Conservation (phyloP, 371 early-diverging fungal species). For the Dentiscutata heterogama region DNA sequence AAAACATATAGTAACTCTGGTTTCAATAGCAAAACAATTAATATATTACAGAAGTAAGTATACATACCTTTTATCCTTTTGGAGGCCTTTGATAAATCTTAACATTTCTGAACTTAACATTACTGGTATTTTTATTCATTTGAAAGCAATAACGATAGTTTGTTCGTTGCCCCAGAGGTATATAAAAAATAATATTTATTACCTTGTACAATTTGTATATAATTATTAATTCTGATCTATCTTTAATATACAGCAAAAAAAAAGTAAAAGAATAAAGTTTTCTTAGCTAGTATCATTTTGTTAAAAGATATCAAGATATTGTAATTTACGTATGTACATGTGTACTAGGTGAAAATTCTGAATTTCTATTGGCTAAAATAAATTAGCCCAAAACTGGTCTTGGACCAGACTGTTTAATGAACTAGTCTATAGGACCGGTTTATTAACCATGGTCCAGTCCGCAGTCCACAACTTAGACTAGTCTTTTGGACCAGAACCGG, state of each 20-base stretch:
- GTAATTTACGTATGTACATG: too few relatives aligned
- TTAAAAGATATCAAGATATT: too few relatives aligned
- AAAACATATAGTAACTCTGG: background rate
- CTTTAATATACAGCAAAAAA: background rate
- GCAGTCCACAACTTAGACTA: too few relatives aligned
- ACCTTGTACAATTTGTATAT: background rate
- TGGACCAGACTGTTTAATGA: too few relatives aligned
- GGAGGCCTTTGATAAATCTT: background rate
- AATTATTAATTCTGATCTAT: conserved; percentile 13
- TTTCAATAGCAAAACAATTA: conserved; percentile 25
- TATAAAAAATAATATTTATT: background rate
- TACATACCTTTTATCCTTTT: background rate
- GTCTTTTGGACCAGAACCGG: too few relatives aligned
- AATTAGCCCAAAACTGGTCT: too few relatives aligned
- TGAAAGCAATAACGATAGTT: conserved; percentile 52
- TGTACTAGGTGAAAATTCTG: too few relatives aligned
- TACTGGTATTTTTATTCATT: conserved; percentile 17
- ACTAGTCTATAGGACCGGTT: too few relatives aligned
- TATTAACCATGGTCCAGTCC: too few relatives aligned
- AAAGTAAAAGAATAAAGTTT: conserved; percentile 62
- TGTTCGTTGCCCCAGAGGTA: conserved; percentile 73
- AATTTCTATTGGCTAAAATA: too few relatives aligned
- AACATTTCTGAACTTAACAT: background rate
- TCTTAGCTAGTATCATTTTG: too few relatives aligned
- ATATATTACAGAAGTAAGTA: conserved; percentile 43